Base-by-base conservation (phyloP, 305 asterid species). In the Stenogyne calaminthoides region DNA sequence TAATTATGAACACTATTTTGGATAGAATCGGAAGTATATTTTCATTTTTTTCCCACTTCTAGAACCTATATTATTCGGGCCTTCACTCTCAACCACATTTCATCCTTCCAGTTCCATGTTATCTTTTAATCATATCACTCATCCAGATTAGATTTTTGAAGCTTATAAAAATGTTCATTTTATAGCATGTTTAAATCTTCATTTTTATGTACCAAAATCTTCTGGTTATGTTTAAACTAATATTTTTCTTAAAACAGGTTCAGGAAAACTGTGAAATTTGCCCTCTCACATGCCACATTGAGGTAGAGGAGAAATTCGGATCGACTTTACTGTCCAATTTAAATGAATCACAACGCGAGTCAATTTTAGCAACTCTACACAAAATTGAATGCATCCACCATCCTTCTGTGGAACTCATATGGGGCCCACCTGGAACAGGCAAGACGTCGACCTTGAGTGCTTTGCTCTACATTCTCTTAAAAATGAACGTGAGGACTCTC, bases 351-450 rank as follows among this genome's bases (percentile, higher is more conserved):
- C 97, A 91, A 72, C 74, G 59, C 1, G 77, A 64, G 64, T 90
- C 97, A 12, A 74, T 89, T 20, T 11, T 15, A 51, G 56, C 82
- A 2, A 73, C 86, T 52, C 77, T 88, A 19, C 37, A 18, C 37
- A 69, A 47, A 37, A 70, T 70, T 14, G 78, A 76, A 46, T 88
- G 96, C 67, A 36, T 32, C 65, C 95, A 88, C 44, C 74, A 67
- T 75, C 59, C 90, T 6, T 66, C 81, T 1, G 83, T 89, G 36
- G 83, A 86, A 40, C 90, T 86, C 44, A 85, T 91, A 49, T 88
- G 89, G 89, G 97, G 97, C 18, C 93, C 96, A 8, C 95, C 97
- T 6, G 93, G 96, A 44, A 89, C 96, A 0, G 97, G 96, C 49
- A 91, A 91, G 74, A 91, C 93, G 0, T 77, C 77, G 19, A 88